Evolutionary conservation across 441 rosid genomes (phyloP), one percentile per base, ranked within the genome.

Genomic region (Daphne laureola): DNA sequence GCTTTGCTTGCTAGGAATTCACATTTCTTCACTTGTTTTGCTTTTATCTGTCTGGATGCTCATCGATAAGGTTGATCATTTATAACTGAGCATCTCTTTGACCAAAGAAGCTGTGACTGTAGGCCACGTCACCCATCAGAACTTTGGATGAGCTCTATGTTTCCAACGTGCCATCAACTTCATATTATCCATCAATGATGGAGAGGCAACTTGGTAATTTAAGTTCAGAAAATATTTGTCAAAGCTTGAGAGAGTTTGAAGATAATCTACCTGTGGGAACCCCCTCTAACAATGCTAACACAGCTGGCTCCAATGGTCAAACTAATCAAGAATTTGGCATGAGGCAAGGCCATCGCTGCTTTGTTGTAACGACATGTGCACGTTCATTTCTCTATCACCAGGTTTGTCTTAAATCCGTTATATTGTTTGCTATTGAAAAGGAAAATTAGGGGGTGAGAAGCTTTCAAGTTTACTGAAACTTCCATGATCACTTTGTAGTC

Each of bases 321-420:
- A 62, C 56, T 49, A 61, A 69, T 68, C 41, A 67, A 42, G 83
- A 71, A 43, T 86, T 85, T 65, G 94, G 98, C 52, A 16, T 62
- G 43, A 74, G 87, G 67, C 81, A 65, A 71, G 62, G 64, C 31
- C 96, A 88, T 63, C 71, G 71, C 35, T 78, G 86, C 81, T 79
- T 67, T 54, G 83, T 84, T 17, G 71, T 92, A 54, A 86, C 79
- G 60, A 84, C 95, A 15, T 81, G 96, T 50, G 67, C 81, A 31
- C 87, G 92, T 11, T 67, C 84, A 60, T 92, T 92, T 78, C 96
- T 89, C 46, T 92, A 85, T 65, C 97, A 89, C 76, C 97, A 92
- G 96, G 96, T 92, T 61, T 51, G 64, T 35, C 42, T 48, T 38
- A 8, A 43, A 56, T 59, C 44, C 63, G 38, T 54, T 54, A 16